Evolutionary conservation across 495 filamentous ascomycete species (phyloP), one percentile per base, ranked within the genome.

Genomic region (Tuber aestivum): DNA sequence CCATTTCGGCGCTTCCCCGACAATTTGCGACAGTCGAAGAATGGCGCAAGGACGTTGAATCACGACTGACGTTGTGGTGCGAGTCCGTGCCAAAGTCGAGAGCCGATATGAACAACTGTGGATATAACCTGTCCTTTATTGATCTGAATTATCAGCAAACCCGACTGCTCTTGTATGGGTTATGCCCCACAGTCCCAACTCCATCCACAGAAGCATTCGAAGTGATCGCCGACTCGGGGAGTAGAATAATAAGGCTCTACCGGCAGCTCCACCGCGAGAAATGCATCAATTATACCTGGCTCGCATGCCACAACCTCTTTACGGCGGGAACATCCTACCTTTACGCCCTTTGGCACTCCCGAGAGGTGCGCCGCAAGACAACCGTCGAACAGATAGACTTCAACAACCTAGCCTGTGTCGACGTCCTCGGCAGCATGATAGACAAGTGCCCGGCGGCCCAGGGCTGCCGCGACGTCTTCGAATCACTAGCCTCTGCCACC

Each of bases 211-310:
- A 80, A 27, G 86, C 85, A 61, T 86, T 87, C 48, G 81, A 86
- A 73, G 85, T 83, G 68, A 88, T 87, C 73, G 86, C 86, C 20
- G 86, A 88, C 71, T 85, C 86, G 65, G 87, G 86, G 61, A 84
- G 86, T 41, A 84, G 85, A 50, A 86, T 88, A 21, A 86, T 88
- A 35, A 84, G 85, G 21, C 85, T 87, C 8, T 88, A 88, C 75
- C 86, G 86, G 81, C 84, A 87, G 70, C 85, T 84, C 61, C 87
- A 87, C 70, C 85, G 84, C 14, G 83, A 86, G 41, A 86, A 85
- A 48, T 87, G 87, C 73, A 83, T 88, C 20, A 88, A 88, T 75
- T 88, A 87, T 84, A 87, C 87, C 35, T 88, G 87, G 87, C 82
- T 88, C 69, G 87, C 87, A 0, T 83, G 87, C 48, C 87, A 86